These are phyloP conservation scores for Paraleonurus japonicus DNA, from an alignment of 257 asterid species.

Conservation along the genomic window DNA sequence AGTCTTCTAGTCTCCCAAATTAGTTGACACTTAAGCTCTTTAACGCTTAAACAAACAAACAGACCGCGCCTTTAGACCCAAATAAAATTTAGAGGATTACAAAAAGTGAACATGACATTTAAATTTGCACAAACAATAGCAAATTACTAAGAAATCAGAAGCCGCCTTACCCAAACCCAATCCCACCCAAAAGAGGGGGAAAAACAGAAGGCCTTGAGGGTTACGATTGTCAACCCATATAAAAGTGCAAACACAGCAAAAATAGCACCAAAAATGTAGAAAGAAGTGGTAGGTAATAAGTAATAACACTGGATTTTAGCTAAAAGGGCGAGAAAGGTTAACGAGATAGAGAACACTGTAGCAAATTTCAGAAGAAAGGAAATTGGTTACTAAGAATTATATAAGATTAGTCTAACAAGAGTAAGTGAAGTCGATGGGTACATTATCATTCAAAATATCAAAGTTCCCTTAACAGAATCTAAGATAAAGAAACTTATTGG, in stretches of 20 bases:
- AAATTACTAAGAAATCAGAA: not conserved
- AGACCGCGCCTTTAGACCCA: not conserved
- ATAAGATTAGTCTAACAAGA: not conserved
- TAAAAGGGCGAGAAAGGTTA: not conserved
- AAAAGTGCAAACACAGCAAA: not conserved
- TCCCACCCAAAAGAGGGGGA: not conserved
- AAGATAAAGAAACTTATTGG: not conserved
- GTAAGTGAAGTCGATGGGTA: not conserved
- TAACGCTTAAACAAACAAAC: not conserved
- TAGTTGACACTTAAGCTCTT: not conserved
- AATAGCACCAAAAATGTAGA: not conserved
- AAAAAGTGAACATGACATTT: not conserved
- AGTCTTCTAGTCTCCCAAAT: not conserved
- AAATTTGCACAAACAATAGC: not conserved
- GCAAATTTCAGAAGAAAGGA: not conserved
- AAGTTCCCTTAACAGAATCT: not conserved
- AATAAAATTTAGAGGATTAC: not conserved
- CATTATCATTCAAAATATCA: not conserved
- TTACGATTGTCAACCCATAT: not conserved
- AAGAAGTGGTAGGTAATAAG: not conserved
- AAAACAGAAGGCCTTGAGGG: not conserved
- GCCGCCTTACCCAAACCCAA: not conserved
- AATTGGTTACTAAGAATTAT: not conserved
- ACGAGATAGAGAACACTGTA: not conserved
- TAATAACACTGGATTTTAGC: not conserved